A percentile compares a stretch with the other conserved stretches of the same genome.
Conservation (phyloP, 2,329 filamentous ascomycete species). For the Cercospora sp. region DNA sequence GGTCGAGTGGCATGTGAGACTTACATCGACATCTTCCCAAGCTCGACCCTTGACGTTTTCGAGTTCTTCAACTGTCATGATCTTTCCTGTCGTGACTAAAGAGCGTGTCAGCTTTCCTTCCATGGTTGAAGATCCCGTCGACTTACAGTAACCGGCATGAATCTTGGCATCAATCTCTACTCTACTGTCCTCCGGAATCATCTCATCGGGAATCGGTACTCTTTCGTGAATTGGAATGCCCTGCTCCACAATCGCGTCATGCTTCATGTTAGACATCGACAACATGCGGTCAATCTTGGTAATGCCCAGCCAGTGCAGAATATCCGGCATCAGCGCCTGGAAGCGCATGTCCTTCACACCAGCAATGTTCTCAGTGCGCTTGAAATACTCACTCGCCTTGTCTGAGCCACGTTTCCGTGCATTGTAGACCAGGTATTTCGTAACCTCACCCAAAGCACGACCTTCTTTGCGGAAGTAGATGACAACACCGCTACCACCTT, state of each 20-base stretch:
- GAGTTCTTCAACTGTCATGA: slow-evolving; percentile 84
- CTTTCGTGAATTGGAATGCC: slow-evolving; percentile 32
- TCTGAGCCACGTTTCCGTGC: slow-evolving; percentile 77
- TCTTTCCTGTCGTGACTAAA: slow-evolving; percentile 77
- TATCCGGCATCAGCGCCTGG: slow-evolving; percentile 90
- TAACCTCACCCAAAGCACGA: slow-evolving; percentile 89
- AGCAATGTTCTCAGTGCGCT: slow-evolving; percentile 96
- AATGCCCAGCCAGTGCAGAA: slow-evolving; percentile 96
- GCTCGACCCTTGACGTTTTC: slow-evolving; percentile 82
- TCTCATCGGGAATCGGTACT: slow-evolving; percentile 86
- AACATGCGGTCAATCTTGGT: slow-evolving; percentile 98
- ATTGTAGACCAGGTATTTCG: slow-evolving; percentile 83
- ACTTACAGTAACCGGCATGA: slow-evolving; percentile 69
- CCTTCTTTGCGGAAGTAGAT: slow-evolving; percentile 99
- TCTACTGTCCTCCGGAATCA: slow-evolving; percentile 90
- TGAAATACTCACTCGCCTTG: slow-evolving; percentile 87
- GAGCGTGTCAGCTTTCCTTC: slow-evolving; percentile 23
- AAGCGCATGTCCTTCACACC: slow-evolving; percentile 94
- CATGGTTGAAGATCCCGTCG: not conserved
- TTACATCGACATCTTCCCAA: slow-evolving; percentile 71
- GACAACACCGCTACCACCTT: slow-evolving; percentile 88
- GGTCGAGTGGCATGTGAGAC: slow-evolving; percentile 12
- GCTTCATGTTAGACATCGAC: slow-evolving; percentile 98
- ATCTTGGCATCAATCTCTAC: slow-evolving; percentile 99
- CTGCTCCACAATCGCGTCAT: slow-evolving; percentile 76